A percentile compares a stretch with the other conserved stretches of the same genome.
phyloP scores from a whole-genome alignment of 176 grass and related monocot genomes.

The Saccharum spontaneum region DNA sequence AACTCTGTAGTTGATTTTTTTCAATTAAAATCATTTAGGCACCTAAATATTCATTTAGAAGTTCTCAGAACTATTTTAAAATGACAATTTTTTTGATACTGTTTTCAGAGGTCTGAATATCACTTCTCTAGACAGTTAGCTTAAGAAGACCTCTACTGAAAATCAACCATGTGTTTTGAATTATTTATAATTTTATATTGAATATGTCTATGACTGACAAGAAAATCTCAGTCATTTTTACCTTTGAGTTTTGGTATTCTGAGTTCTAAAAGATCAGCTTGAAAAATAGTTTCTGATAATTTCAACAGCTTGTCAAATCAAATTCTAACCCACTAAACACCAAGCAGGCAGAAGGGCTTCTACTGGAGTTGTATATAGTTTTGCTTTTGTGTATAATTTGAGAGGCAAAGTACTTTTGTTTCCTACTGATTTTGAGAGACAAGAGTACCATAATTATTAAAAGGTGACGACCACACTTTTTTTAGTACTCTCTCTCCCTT shows the following conservation, averaged over 20 bases:
- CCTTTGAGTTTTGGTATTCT: background rate
- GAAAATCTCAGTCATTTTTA: constrained; percentile 21
- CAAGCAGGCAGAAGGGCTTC: background rate
- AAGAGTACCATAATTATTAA: background rate
- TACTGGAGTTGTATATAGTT: background rate
- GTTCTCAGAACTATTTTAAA: background rate
- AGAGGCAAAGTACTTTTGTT: background rate
- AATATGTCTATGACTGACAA: background rate
- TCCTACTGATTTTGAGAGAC: background rate
- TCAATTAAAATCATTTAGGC: background rate
- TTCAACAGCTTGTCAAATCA: background rate
- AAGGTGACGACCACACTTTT: background rate
- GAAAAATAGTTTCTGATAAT: background rate
- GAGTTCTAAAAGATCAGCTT: background rate
- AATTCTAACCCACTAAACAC: background rate
- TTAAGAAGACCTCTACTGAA: too few species aligned
- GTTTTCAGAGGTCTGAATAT: too few species aligned
- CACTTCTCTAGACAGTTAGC: too few species aligned
- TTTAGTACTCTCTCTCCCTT: too few species aligned
- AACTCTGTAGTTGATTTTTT: background rate
- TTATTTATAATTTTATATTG: background rate
- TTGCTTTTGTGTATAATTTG: background rate
- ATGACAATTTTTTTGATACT: background rate
- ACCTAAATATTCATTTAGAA: background rate
- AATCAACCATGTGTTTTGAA: background rate